Percentiles rank a stretch among this genome's conserved stretches.
Evolutionary conservation across 352 stramenopile species (phyloP).

Genomic region (Phytophthora capsici): DNA sequence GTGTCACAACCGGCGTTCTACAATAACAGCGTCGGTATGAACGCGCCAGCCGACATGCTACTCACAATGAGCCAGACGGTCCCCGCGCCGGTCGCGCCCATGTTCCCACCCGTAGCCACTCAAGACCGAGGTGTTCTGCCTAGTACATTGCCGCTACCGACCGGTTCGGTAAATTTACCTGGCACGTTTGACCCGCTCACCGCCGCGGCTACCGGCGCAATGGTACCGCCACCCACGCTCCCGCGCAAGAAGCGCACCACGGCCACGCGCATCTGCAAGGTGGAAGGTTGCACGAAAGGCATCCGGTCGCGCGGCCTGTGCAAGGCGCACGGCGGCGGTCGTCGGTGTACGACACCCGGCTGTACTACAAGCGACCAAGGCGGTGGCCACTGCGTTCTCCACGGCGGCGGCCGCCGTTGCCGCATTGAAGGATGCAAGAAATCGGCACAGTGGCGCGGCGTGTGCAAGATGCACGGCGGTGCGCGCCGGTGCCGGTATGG

Average conservation of each 20-base stretch:
- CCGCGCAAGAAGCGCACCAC: slow-evolving; percentile 66
- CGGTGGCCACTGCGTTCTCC: slow-evolving; percentile 83
- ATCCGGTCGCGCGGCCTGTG: slow-evolving; percentile 82
- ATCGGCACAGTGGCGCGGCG: slow-evolving; percentile 77
- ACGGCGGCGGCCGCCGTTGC: slow-evolving; percentile 83
- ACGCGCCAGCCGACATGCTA: slow-evolving; percentile 28
- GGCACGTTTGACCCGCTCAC: slow-evolving; percentile 10
- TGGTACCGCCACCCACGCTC: slow-evolving; percentile 10
- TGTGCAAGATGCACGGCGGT: slow-evolving; percentile 89
- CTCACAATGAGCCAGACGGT: slow-evolving; percentile 34
- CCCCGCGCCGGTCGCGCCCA: slow-evolving; percentile 15
- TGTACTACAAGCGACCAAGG: slow-evolving; percentile 89
- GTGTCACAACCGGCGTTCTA: slow-evolving; percentile 22
- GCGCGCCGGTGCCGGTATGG: slow-evolving; percentile 76
- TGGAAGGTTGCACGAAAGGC: slow-evolving; percentile 76
- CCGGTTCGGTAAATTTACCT: not conserved
- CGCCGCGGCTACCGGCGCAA: slow-evolving; percentile 3
- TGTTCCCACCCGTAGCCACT: slow-evolving; percentile 12
- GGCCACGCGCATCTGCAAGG: slow-evolving; percentile 69
- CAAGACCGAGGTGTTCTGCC: slow-evolving; percentile 13
- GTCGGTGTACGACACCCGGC: slow-evolving; percentile 74
- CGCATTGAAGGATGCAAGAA: slow-evolving; percentile 81
- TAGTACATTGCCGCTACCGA: slow-evolving; percentile 18
- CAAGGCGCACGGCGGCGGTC: slow-evolving; percentile 86
- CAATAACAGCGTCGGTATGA: slow-evolving; percentile 28